These are phyloP conservation scores for Lumnitzera racemosa DNA, from an alignment of 345 rosid genomes.

Conservation along the genomic window DNA sequence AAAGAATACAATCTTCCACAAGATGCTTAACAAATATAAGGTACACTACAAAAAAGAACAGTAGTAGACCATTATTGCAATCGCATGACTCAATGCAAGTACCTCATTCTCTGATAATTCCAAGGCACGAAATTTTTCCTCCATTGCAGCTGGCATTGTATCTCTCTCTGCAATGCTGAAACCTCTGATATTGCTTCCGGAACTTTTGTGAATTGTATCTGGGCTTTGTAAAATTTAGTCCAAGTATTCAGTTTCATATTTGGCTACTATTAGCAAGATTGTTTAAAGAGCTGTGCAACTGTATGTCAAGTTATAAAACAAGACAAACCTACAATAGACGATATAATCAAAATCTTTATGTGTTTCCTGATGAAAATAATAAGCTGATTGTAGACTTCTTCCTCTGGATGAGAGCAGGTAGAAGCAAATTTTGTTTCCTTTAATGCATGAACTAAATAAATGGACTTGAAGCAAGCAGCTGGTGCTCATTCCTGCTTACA, in stretches of 20 bases:
- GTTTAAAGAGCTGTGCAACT: neutral
- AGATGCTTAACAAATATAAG: neutral
- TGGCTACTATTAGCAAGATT: neutral
- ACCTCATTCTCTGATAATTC: slow-evolving; percentile 28
- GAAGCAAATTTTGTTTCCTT: no score
- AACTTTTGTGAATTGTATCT: slow-evolving; percentile 14
- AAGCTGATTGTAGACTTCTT: no score
- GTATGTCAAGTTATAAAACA: neutral
- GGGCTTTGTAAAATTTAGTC: neutral
- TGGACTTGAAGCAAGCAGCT: no score
- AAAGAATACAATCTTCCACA: neutral
- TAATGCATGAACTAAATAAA: no score
- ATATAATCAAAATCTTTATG: no score
- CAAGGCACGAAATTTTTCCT: slow-evolving; percentile 12
- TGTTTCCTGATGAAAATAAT: no score
- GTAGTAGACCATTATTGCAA: no score
- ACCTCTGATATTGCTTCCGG: slow-evolving; percentile 3
- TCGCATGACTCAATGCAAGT: neutral
- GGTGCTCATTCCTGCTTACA: no score
- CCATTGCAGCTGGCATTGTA: slow-evolving; percentile 13
- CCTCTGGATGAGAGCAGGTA: no score
- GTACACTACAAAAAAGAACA: no score
- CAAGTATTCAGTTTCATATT: no score
- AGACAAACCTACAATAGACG: neutral
- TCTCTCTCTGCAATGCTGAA: slow-evolving; percentile 11